Base-by-base conservation (phyloP, 352 stramenopile genomes). In the Pythium vanterpoolii region DNA sequence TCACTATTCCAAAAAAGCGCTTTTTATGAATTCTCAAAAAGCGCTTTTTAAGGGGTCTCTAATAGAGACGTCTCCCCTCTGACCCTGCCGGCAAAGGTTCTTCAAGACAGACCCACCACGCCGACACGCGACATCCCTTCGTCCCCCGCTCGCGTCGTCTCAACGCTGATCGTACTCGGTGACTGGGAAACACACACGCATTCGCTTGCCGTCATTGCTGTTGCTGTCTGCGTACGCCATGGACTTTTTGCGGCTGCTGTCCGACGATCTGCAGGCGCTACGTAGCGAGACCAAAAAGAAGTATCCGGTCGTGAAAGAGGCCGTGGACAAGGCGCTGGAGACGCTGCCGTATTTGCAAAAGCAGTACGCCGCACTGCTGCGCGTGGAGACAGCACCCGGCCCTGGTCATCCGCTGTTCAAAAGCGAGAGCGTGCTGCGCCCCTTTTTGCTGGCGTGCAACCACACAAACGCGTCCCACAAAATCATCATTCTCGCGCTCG, bases 371-470 rank as follows among this genome's bases (percentile, higher is more conserved):
- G 81, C 71, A 73, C 87, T 72, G 71, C 89, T 79, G 71, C 95
- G 74, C 60, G 74, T 82, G 23, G 75, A 91, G 57, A 72, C 69
- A 27, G 74, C 83, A n/a, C 91, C 87, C 9, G 91, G 96, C 33
- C 93, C 92, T 0, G 93, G 90, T 23, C 96, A 97, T 39, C 69
- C 80, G 31, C 64, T 98, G 7, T 98, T 98, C 70, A 92, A 96
- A 73, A 96, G 85, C 57, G 93, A 98, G 68, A 95, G 96, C 64
- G 77, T 99, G 34, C 71, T 99, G 52, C 88, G 95, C 61, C 97
- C 97, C 0, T 99, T 99, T 68, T 69, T 99, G 28, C 73, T 99
- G 44, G 95, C 95, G 31, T 97, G 94, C 56, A 99, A 99, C 79
- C 96, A 99, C 87, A 91, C 93, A 34, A 98, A 98, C 65, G 96